Conservation (phyloP, 2,329 filamentous ascomycete genomes). For the Xylariaceae sp. region DNA sequence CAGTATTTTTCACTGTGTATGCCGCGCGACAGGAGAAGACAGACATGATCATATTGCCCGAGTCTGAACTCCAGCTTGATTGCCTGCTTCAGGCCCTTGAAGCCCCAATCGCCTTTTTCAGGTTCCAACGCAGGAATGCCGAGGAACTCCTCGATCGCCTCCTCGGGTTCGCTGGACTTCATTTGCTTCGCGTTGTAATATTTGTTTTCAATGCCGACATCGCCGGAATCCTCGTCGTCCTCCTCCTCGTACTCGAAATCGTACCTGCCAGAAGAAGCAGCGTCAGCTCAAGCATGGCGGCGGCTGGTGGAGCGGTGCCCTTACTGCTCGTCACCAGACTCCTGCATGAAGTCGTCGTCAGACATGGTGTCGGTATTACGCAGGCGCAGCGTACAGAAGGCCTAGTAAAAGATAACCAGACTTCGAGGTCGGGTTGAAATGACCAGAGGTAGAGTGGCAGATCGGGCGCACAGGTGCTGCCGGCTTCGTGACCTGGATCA, state of each 20-base stretch:
- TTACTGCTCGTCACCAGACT: constrained; percentile 80
- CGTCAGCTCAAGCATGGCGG: neutral
- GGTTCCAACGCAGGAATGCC: constrained; percentile 74
- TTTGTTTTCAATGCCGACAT: constrained; percentile 97
- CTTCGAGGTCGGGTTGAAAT: too few relatives aligned
- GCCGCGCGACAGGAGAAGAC: constrained; percentile 2
- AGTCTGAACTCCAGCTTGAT: constrained; percentile 95
- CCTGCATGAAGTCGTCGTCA: constrained; percentile 91
- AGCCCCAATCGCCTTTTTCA: constrained; percentile 97
- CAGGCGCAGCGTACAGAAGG: too few relatives aligned
- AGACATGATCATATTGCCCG: constrained; percentile 75
- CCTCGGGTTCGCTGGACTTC: constrained; percentile 77
- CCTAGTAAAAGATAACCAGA: too few relatives aligned
- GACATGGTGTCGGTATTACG: constrained; percentile 51
- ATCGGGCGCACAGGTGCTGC: too few relatives aligned
- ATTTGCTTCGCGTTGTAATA: constrained; percentile 99
- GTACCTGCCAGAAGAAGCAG: constrained; percentile 45
- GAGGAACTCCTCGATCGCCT: constrained; percentile 88
- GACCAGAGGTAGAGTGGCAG: too few relatives aligned
- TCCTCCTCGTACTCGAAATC: constrained; percentile 97
- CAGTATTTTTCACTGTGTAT: too few relatives aligned
- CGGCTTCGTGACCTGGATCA: too few relatives aligned
- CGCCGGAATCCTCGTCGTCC: constrained; percentile 77
- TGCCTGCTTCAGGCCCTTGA: constrained; percentile 95
- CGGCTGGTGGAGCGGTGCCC: constrained; percentile 2